phyloP scores from a whole-genome alignment of 2,329 filamentous ascomycete species.

The Hypoxylon sp. region DNA sequence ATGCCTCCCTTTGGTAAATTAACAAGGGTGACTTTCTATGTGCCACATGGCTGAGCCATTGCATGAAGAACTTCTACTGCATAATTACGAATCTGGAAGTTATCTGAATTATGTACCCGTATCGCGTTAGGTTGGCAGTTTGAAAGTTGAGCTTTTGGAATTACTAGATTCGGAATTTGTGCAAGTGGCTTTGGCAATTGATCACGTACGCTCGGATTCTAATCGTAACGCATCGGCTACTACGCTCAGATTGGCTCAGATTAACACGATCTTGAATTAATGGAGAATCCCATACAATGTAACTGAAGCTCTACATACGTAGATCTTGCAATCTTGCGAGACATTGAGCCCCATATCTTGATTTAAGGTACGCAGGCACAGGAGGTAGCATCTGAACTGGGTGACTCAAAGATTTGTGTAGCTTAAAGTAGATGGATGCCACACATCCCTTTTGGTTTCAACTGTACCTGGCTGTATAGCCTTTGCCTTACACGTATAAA shows the following conservation, averaged over 20 bases:
- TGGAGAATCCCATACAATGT: slow-evolving; percentile 24
- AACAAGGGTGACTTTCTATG: slow-evolving; percentile 32
- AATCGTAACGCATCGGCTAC: background rate
- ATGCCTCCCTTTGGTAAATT: slow-evolving; percentile 38
- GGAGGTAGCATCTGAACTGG: slow-evolving; percentile 19
- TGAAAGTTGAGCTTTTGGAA: slow-evolving; percentile 2
- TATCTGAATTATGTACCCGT: too few species aligned
- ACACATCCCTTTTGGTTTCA: slow-evolving; percentile 36
- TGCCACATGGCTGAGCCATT: slow-evolving; percentile 32
- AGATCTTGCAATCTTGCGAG: slow-evolving; percentile 26
- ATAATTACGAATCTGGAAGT: background rate
- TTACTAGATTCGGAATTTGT: background rate
- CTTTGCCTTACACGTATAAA: slow-evolving; percentile 30
- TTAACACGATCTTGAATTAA: slow-evolving; percentile 19
- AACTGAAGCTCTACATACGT: slow-evolving; percentile 15
- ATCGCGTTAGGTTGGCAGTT: background rate
- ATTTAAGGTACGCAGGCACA: slow-evolving; percentile 17
- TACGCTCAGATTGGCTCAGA: background rate
- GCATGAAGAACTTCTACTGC: background rate
- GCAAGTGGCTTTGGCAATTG: background rate
- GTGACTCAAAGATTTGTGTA: slow-evolving; percentile 17
- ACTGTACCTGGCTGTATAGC: slow-evolving; percentile 13
- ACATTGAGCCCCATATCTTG: slow-evolving; percentile 14
- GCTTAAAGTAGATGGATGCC: slow-evolving; percentile 17
- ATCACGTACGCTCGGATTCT: background rate